Conservation (phyloP, 768 basidiomycete species). For the Leucocoprinus sp. region DNA sequence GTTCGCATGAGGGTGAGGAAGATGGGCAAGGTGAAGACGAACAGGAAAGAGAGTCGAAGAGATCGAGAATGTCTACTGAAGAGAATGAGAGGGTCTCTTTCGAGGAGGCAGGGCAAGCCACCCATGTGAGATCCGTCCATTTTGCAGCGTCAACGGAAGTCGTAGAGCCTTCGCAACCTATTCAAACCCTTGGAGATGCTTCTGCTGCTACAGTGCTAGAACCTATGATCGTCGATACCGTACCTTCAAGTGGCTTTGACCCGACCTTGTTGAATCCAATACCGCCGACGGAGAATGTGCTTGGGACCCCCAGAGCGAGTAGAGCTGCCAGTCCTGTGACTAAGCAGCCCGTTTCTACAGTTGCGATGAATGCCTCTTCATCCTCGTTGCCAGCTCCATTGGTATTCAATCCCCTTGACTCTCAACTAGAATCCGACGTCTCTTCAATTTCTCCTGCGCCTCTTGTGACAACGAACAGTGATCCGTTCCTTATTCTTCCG, state of each 20-base stretch:
- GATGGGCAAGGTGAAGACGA: slow-evolving; percentile 31
- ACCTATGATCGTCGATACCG: slow-evolving; percentile 31
- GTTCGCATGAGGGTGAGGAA: slow-evolving; percentile 44
- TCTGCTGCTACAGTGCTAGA: not conserved
- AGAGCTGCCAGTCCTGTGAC: slow-evolving; percentile 9
- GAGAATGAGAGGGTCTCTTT: slow-evolving; percentile 43
- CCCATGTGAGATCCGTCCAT: slow-evolving; percentile 17
- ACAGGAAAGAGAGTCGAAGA: slow-evolving; percentile 46
- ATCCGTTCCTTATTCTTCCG: slow-evolving; percentile 8
- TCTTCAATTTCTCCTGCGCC: not conserved
- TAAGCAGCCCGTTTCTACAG: not conserved
- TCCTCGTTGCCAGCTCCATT: not conserved
- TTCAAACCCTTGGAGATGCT: not conserved
- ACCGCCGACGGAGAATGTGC: slow-evolving; percentile 16
- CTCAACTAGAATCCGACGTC: not conserved
- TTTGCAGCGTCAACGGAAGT: slow-evolving; percentile 17
- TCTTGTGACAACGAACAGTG: not conserved
- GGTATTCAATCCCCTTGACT: not conserved
- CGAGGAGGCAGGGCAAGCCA: slow-evolving; percentile 31
- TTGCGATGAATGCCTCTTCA: too few species aligned
- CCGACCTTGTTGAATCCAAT: slow-evolving; percentile 47
- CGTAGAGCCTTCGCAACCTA: slow-evolving; percentile 20
- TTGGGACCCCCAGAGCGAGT: not conserved
- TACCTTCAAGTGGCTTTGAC: slow-evolving; percentile 39
- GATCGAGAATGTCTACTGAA: slow-evolving; percentile 39